These are phyloP conservation scores for Xylaria sp. DNA, from an alignment of 2,329 filamentous ascomycete genomes.

Conservation along the genomic window DNA sequence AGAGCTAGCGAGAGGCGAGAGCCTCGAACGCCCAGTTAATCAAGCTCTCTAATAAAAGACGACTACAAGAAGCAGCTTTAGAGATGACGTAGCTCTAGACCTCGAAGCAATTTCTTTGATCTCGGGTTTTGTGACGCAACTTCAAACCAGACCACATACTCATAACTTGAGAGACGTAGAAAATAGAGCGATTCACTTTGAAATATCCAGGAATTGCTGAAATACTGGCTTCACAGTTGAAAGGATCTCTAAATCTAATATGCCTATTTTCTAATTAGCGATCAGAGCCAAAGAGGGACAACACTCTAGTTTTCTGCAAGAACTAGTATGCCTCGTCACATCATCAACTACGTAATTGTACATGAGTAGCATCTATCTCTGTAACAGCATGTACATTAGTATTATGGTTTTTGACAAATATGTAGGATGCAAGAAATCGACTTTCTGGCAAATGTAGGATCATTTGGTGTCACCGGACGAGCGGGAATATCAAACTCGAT, in stretches of 20 bases:
- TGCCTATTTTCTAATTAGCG: not conserved
- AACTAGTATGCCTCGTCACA: not conserved
- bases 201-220: not conserved
- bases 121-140: not conserved
- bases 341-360: not conserved
- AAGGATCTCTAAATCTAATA: no score
- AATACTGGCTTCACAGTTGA: not conserved
- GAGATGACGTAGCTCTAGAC: not conserved
- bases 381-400: not conserved
- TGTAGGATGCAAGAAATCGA: not conserved
- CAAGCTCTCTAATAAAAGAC: not conserved
- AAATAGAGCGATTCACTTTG: not conserved
- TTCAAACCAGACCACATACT: not conserved
- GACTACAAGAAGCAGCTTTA: not conserved
- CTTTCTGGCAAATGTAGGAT: not conserved
- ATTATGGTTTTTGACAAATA: not conserved
- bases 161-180: not conserved
- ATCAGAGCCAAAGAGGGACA: not conserved
- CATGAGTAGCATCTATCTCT: not conserved
- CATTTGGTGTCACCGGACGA: slow-evolving; percentile 2
- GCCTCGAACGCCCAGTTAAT: not conserved
- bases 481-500: not conserved
- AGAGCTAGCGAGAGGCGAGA: not conserved
- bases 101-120: not conserved
- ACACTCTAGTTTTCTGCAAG: not conserved